A percentile compares a stretch with the other conserved stretches of the same genome.
phyloP scores from a whole-genome alignment of 2,329 filamentous ascomycete species.

The Neoarthrinium moseri region DNA sequence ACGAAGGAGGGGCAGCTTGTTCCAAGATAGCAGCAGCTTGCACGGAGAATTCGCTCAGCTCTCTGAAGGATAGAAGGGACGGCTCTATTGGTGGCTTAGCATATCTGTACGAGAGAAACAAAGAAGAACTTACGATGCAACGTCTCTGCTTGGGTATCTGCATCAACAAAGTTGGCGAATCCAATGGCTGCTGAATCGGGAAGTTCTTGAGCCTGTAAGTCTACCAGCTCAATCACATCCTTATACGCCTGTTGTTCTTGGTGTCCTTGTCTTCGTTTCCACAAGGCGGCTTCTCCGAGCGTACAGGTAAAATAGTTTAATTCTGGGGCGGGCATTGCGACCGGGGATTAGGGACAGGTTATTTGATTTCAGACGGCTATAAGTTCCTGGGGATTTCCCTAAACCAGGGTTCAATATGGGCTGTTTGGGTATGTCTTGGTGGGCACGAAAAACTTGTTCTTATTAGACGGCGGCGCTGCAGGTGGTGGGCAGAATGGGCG shows the following conservation, averaged over 20 bases:
- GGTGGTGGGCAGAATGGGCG: too few species aligned
- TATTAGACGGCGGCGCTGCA: too few species aligned
- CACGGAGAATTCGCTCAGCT: constrained; percentile 29
- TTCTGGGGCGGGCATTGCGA: not conserved
- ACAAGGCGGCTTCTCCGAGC: constrained; percentile 49
- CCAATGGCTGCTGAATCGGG: constrained; percentile 46
- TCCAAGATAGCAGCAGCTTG: constrained; percentile 29
- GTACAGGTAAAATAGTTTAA: constrained; percentile 61
- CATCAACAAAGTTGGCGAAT: constrained; percentile 35
- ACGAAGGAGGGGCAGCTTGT: not conserved
- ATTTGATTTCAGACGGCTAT: too few species aligned
- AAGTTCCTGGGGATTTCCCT: too few species aligned
- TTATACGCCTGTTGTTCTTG: constrained; percentile 31
- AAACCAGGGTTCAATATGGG: too few species aligned
- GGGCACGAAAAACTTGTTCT: too few species aligned
- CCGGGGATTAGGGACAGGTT: too few species aligned
- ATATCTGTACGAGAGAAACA: too few species aligned
- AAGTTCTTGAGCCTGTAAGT: constrained; percentile 38
- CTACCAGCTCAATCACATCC: constrained; percentile 49
- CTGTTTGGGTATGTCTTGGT: too few species aligned
- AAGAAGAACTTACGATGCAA: too few species aligned
- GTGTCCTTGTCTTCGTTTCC: constrained; percentile 22
- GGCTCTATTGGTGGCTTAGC: not conserved
- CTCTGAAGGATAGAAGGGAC: constrained; percentile 22
- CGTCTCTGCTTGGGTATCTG: not conserved